Evolutionary conservation across 2,329 filamentous ascomycete species (phyloP).

Genomic region (Lachnellula hyalina): DNA sequence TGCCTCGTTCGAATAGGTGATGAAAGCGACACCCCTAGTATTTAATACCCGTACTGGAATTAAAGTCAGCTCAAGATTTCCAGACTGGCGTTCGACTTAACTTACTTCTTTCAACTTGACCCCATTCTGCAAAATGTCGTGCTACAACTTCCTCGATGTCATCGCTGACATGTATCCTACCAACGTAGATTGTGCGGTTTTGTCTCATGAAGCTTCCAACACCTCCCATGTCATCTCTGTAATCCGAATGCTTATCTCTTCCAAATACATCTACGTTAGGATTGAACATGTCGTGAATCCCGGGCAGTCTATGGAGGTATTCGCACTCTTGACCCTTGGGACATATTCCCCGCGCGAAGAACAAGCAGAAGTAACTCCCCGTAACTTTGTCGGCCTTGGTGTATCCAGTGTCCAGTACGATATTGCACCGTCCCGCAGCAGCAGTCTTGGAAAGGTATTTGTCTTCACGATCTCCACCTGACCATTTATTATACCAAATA

Average conservation of each 20-base stretch:
- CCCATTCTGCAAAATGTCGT: conserved; percentile 95
- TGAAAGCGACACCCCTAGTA: conserved; percentile 83
- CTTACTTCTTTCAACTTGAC: conserved; percentile 72
- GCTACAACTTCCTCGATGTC: conserved; percentile 96
- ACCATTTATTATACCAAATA: conserved; percentile 99
- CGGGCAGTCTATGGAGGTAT: conserved; percentile 85
- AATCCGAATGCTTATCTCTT: conserved; percentile 86
- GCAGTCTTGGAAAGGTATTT: conserved; percentile 78
- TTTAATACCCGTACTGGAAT: conserved; percentile 69
- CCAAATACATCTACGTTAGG: conserved; percentile 95
- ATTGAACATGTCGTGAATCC: conserved; percentile 83
- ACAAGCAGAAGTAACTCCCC: conserved; percentile 87
- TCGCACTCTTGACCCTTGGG: conserved; percentile 90
- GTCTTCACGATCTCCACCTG: conserved; percentile 89
- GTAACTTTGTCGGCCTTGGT: conserved; percentile 70
- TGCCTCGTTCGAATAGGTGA: conserved; percentile 88
- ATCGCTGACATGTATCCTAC: conserved; percentile 89
- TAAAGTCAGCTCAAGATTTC: conserved; percentile 19
- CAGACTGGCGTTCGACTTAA: conserved; percentile 3
- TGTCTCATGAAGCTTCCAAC: conserved; percentile 91
- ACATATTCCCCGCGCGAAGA: conserved; percentile 77
- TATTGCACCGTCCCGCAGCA: conserved; percentile 80
- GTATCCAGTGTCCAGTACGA: conserved; percentile 73
- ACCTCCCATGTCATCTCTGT: conserved; percentile 96
- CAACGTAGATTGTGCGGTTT: conserved; percentile 90